Evolutionary conservation across 108 stramenopile species (phyloP).

Genomic region (Aureococcus anophagefferens): DNA sequence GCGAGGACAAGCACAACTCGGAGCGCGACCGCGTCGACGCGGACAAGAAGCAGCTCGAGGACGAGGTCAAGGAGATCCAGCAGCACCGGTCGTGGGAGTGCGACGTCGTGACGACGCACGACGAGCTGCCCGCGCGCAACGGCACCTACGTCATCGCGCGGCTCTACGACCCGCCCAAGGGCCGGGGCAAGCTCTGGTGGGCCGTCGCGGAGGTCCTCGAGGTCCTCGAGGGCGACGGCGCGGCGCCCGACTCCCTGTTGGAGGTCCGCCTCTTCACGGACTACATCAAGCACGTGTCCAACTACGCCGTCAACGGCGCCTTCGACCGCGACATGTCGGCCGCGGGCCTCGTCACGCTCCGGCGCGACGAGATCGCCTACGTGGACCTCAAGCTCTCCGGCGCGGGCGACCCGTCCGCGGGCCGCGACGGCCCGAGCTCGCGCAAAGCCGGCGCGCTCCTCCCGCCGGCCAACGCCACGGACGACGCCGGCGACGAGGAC

Average conservation of each 20-base stretch:
- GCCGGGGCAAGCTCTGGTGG: background rate
- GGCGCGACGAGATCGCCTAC: background rate
- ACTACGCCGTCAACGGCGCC: background rate
- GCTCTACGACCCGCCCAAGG: background rate
- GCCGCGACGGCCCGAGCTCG: background rate
- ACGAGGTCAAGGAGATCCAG: background rate
- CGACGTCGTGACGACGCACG: background rate
- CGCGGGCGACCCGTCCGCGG: background rate
- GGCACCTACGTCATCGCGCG: background rate
- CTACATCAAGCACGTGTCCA: background rate
- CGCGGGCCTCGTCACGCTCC: background rate
- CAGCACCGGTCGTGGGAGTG: background rate
- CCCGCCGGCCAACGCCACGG: no score
- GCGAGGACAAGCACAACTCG: background rate
- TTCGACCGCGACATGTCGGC: background rate
- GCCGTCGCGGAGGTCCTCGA: background rate
- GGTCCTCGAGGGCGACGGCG: background rate
- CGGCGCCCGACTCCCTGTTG: background rate
- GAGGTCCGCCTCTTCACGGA: background rate
- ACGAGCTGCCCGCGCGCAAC: background rate
- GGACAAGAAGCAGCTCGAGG: background rate
- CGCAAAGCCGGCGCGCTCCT: no score
- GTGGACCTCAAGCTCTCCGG: background rate
- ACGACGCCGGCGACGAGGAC: no score
- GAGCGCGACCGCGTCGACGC: background rate